A percentile compares a stretch with the other conserved stretches of the same genome.
Evolutionary conservation across 2,329 filamentous ascomycete species (phyloP).

Genomic region (Penicillium sp.): DNA sequence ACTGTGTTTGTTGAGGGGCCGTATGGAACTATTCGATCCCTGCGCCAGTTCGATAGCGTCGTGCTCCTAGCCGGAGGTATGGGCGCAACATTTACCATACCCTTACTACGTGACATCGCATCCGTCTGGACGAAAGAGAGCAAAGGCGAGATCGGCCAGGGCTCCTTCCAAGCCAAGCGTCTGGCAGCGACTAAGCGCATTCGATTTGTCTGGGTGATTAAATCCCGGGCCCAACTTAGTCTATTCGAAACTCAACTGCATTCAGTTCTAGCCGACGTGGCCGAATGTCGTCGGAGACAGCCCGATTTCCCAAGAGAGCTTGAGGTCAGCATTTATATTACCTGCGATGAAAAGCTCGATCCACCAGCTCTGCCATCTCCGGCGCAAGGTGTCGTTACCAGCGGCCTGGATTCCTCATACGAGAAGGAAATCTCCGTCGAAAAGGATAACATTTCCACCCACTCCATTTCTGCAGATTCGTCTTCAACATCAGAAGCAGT

Average conservation of each 20-base stretch:
- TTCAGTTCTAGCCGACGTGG: slow-evolving; percentile 51
- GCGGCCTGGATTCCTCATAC: not conserved
- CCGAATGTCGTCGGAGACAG: slow-evolving; percentile 40
- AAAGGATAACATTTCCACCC: slow-evolving; percentile 36
- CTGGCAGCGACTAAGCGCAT: slow-evolving; percentile 56
- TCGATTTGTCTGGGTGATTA: slow-evolving; percentile 65
- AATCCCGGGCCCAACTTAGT: slow-evolving; percentile 57
- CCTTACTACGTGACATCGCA: slow-evolving; percentile 63
- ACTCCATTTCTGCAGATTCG: slow-evolving; percentile 19
- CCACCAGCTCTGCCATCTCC: slow-evolving; percentile 6
- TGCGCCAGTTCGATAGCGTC: slow-evolving; percentile 66
- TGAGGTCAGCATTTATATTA: slow-evolving; percentile 62
- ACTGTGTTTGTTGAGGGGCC: slow-evolving; percentile 61
- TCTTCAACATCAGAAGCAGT: slow-evolving; percentile 15
- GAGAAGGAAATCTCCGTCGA: slow-evolving; percentile 22
- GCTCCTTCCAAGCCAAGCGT: slow-evolving; percentile 22
- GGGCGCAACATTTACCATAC: slow-evolving; percentile 64
- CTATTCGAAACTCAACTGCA: slow-evolving; percentile 62
- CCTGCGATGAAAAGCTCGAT: slow-evolving; percentile 57
- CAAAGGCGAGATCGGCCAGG: slow-evolving; percentile 13
- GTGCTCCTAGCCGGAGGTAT: slow-evolving; percentile 66
- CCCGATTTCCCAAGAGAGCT: slow-evolving; percentile 50
- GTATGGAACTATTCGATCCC: slow-evolving; percentile 58
- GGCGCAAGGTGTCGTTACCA: not conserved
- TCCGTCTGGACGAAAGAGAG: slow-evolving; percentile 51